These are phyloP conservation scores for Aureobasidium namibiae DNA, from an alignment of 2,329 filamentous ascomycete species.

Conservation along the genomic window DNA sequence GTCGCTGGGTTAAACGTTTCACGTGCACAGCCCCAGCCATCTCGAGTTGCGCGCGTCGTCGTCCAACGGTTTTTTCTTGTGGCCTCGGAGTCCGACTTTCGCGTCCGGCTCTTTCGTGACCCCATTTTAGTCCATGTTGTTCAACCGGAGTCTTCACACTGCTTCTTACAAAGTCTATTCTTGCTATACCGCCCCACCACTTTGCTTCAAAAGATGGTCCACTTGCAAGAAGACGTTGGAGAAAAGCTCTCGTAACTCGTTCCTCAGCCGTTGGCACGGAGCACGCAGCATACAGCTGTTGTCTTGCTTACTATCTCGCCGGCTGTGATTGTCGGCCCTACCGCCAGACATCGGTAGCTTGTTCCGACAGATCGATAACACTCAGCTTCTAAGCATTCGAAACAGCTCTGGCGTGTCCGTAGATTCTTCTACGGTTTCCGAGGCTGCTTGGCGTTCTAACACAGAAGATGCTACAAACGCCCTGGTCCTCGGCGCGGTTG, in stretches of 20 bases:
- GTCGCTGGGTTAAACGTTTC: not conserved
- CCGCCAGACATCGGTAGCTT: not conserved
- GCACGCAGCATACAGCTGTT: not conserved
- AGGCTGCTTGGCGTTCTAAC: not conserved
- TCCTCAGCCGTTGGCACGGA: not conserved
- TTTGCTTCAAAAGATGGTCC: not conserved
- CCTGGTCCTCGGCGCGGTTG: not conserved
- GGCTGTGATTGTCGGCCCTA: not conserved
- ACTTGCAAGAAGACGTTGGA: not conserved
- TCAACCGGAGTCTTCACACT: not conserved
- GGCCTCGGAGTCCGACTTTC: not conserved
- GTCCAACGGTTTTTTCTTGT: not conserved
- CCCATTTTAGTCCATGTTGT: not conserved
- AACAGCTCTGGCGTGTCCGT: not conserved
- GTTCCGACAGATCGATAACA: not conserved
- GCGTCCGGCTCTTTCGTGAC: not conserved
- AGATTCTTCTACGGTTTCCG: not conserved
- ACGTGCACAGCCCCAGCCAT: constrained; percentile 2
- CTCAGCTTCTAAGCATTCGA: not conserved
- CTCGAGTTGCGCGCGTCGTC: constrained; percentile 3
- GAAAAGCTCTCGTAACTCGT: not conserved
- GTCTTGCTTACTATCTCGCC: not conserved
- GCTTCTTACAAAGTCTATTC: not conserved
- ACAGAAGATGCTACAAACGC: not conserved
- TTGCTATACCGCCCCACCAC: not conserved